phyloP scores from a whole-genome alignment of 2,329 filamentous ascomycete species.

The Monilinia polystroma region DNA sequence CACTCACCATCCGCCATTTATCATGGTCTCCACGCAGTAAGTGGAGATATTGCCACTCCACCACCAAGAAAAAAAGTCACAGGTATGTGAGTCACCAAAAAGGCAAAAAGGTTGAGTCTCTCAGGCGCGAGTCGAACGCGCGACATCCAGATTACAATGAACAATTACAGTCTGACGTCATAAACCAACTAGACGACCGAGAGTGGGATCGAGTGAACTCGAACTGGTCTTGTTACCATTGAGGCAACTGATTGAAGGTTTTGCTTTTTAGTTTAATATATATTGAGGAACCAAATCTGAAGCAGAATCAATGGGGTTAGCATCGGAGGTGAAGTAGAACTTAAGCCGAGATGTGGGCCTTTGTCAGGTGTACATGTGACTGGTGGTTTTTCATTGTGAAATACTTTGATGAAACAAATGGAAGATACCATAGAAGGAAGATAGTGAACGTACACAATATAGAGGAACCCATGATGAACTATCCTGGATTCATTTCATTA shows the following conservation, averaged over 20 bases:
- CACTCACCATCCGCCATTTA: not conserved
- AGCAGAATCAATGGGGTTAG: not conserved
- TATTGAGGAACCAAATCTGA: not conserved
- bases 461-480: not conserved
- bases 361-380: not conserved
- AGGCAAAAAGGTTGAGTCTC: not conserved
- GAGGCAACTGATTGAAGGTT: not conserved
- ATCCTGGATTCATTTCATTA: not conserved
- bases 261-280: accelerated
- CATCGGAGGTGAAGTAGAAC: not conserved
- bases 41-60: too few relatives aligned
- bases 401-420: not conserved
- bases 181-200: slow-evolving; percentile 22
- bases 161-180: slow-evolving; percentile 20
- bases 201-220: slow-evolving; percentile 13
- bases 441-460: not conserved
- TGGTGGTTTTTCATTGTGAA: not conserved
- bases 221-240: slow-evolving; percentile 10
- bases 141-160: slow-evolving; percentile 16
- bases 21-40: not conserved
- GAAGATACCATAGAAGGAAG: not conserved
- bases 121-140: slow-evolving; percentile 17
- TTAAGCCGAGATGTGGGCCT: not conserved
- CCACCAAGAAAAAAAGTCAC: not conserved
- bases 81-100: not conserved